Base-by-base conservation (phyloP, 352 stramenopile genomes). In the Phytophthora palmivora region DNA sequence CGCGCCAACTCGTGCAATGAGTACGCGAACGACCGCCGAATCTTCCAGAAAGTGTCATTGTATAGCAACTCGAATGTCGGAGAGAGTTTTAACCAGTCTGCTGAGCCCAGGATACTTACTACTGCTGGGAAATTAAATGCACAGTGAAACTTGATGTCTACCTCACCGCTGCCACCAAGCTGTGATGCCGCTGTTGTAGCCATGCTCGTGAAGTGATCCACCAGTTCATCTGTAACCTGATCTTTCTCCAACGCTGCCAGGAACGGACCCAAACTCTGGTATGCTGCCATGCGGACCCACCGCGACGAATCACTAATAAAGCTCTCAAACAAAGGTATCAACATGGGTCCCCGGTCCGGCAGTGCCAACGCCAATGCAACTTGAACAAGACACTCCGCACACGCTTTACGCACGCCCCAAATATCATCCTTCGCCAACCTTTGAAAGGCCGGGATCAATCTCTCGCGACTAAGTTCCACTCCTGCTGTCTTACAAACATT, bases 211-310 rank as follows among this genome's bases (percentile, higher is more conserved):
- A 95, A 98, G 57, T 97, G 79, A 1, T 67, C 59, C 14, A 97
- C 67, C 14, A 98, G 64, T 47, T 85, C 80, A 54, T 94, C 77
- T 14, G 77, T 87, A 22, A 98, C 63, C 21, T 96, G 82, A 26
- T 93, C 81, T 6, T 74, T 82, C 58, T 96, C 90, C 49, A 98
- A 88, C n/a, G 80, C 78, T 26, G 78, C 79, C 37, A 94, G 63
- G 44, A 93, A 91, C 19, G 83, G 78, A 1, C 84, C 84, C 7
- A 93, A 70, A 58, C 79, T 97, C 70, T 98, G 95, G 69, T 97
- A 98, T 62, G 96, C 96, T 2, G 94, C 93, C 69, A 98, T 92
- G 37, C 94, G 84, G 1, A 99, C 95, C 82, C 96, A 98, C 43
- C 96, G 92, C 34, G 95, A 97, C 11, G 74, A 70, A 78, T 99